phyloP scores from a whole-genome alignment of 495 filamentous ascomycete genomes.

The Sordaria brevicollis region DNA sequence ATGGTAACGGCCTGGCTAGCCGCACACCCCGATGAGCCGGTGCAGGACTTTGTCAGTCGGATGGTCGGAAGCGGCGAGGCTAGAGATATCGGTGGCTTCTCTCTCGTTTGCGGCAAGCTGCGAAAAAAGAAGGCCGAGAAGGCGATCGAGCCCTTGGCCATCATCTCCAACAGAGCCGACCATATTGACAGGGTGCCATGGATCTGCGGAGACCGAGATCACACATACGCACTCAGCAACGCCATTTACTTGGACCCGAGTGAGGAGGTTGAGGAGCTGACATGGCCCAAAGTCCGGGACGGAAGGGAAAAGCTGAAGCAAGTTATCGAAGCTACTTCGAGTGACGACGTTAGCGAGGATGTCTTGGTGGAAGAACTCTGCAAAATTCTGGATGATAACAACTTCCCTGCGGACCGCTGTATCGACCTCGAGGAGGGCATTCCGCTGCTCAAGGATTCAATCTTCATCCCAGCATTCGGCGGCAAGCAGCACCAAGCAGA shows the following conservation, averaged over 20 bases:
- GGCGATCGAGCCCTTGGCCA: slow-evolving; percentile 58
- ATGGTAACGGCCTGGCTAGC: slow-evolving; percentile 87
- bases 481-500: slow-evolving; percentile 32
- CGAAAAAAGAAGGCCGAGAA: slow-evolving; percentile 23
- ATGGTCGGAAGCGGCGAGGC: slow-evolving; percentile 58
- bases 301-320: slow-evolving; percentile 38
- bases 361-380: slow-evolving; percentile 63
- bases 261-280: slow-evolving; percentile 8
- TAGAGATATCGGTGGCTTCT: slow-evolving; percentile 81
- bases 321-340: slow-evolving; percentile 29
- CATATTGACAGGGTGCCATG: slow-evolving; percentile 53
- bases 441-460: slow-evolving; percentile 58
- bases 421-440: slow-evolving; percentile 61
- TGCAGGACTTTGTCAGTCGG: slow-evolving; percentile 55
- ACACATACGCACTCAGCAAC: slow-evolving; percentile 78
- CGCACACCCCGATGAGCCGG: slow-evolving; percentile 33
- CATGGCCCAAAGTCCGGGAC: slow-evolving; percentile 72
- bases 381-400: slow-evolving; percentile 57
- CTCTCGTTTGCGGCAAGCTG: slow-evolving; percentile 75
- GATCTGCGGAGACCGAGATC: slow-evolving; percentile 52
- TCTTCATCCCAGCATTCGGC: slow-evolving; percentile 75
- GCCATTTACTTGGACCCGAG: slow-evolving; percentile 57
- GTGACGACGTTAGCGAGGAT: slow-evolving; percentile 44
- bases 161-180: slow-evolving; percentile 81
- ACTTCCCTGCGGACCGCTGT: slow-evolving; percentile 51